A percentile compares a stretch with the other conserved stretches of the same genome.
Conservation (phyloP, 352 stramenopile species). For the Nothophytophthora sp. region DNA sequence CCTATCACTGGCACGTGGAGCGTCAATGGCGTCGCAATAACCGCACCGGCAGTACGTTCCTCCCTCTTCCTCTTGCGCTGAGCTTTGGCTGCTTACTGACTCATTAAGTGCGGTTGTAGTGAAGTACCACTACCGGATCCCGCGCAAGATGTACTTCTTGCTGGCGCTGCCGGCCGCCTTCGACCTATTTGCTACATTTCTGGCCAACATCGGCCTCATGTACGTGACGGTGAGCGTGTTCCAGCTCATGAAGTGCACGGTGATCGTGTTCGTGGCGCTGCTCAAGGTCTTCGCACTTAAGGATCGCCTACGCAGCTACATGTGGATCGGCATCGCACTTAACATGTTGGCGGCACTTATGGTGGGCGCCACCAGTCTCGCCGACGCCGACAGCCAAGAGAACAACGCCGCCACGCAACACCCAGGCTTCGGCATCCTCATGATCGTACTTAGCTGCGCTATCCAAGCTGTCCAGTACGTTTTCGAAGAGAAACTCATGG, state of each 20-base stretch:
- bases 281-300: slow-evolving; percentile 95
- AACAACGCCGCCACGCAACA: slow-evolving; percentile 62
- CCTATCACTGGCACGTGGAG: slow-evolving; percentile 80
- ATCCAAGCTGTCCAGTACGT: slow-evolving; percentile 97
- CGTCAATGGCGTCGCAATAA: slow-evolving; percentile 59
- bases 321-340: slow-evolving; percentile 96
- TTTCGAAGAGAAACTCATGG: slow-evolving; percentile 98
- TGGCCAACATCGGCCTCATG: slow-evolving; percentile 94
- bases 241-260: slow-evolving; percentile 88
- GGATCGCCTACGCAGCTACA: slow-evolving; percentile 91
- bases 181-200: slow-evolving; percentile 92
- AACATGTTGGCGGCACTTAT: slow-evolving; percentile 95
- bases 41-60: slow-evolving; percentile 61
- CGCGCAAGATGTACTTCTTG: slow-evolving; percentile 93
- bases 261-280: slow-evolving; percentile 97
- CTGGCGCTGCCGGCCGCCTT: slow-evolving; percentile 93
- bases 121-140: slow-evolving; percentile 81
- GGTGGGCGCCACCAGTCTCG: slow-evolving; percentile 93
- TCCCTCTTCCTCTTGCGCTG: too few species aligned
- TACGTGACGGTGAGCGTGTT: slow-evolving; percentile 92
- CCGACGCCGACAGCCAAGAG: slow-evolving; percentile 63
- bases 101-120: too few species aligned
- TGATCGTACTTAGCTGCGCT: slow-evolving; percentile 95
- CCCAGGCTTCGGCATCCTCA: slow-evolving; percentile 90
- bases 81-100: too few species aligned